These are phyloP conservation scores for Mucor racemosus DNA, from an alignment of 371 early-diverging fungal species.

Conservation along the genomic window DNA sequence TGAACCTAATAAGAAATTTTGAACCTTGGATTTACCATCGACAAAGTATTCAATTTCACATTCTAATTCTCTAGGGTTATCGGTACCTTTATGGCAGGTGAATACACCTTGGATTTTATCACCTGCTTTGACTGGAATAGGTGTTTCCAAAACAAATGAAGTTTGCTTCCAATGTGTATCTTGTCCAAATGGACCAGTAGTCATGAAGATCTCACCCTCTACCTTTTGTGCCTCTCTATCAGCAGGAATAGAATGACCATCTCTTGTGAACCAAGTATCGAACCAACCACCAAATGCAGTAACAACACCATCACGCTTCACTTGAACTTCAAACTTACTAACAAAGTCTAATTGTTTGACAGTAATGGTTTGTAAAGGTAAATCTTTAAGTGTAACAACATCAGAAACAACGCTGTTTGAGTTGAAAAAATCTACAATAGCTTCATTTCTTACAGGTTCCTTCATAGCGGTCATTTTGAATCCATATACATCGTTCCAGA, in stretches of 20 bases:
- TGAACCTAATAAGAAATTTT: slow-evolving; percentile 33
- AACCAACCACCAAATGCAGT: slow-evolving; percentile 86
- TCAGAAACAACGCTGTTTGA: slow-evolving; percentile 69
- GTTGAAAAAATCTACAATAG: slow-evolving; percentile 71
- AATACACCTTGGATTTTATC: slow-evolving; percentile 56
- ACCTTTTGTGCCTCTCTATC: slow-evolving; percentile 42
- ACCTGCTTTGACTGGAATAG: slow-evolving; percentile 51
- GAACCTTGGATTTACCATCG: slow-evolving; percentile 30
- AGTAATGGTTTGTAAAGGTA: slow-evolving; percentile 66
- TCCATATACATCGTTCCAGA: slow-evolving; percentile 90
- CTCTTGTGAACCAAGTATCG: slow-evolving; percentile 83
- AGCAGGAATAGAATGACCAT: slow-evolving; percentile 56
- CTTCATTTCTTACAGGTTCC: slow-evolving; percentile 60
- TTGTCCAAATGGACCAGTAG: slow-evolving; percentile 73
- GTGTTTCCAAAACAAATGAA: slow-evolving; percentile 57
- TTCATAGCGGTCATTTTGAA: slow-evolving; percentile 89
- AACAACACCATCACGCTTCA: slow-evolving; percentile 63
- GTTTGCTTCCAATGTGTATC: slow-evolving; percentile 80
- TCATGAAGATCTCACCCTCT: slow-evolving; percentile 53
- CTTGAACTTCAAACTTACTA: slow-evolving; percentile 63
- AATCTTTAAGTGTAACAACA: slow-evolving; percentile 71
- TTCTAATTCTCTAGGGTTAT: slow-evolving; percentile 67
- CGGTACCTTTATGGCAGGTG: slow-evolving; percentile 57
- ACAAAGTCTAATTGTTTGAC: slow-evolving; percentile 57
- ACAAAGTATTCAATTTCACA: slow-evolving; percentile 59